These are phyloP conservation scores for Pseudoneurospora amorphoporcata DNA, from an alignment of 495 filamentous ascomycete genomes.

Conservation along the genomic window DNA sequence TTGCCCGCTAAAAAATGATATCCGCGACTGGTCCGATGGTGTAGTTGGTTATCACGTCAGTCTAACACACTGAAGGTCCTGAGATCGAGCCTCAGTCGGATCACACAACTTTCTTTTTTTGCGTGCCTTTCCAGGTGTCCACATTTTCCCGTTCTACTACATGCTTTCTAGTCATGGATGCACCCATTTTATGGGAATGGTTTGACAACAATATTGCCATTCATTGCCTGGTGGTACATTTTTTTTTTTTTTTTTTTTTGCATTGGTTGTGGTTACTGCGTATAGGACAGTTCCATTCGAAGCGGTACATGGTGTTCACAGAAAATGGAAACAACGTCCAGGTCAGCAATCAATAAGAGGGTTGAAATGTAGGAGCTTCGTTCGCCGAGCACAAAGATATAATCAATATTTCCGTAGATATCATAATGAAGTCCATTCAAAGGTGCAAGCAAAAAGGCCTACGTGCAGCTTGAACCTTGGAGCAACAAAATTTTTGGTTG, in stretches of 20 bases:
- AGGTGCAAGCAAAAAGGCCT: neutral
- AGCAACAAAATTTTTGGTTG: no score
- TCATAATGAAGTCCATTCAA: neutral
- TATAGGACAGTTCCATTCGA: neutral
- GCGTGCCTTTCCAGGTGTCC: no score
- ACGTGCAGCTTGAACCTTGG: no score
- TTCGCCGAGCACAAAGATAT: neutral
- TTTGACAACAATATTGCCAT: neutral
- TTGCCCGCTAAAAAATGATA: neutral
- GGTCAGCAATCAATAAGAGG: neutral
- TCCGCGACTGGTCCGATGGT: neutral
- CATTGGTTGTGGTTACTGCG: neutral
- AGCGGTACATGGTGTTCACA: neutral
- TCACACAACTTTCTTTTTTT: neutral
- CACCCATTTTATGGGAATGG: neutral
- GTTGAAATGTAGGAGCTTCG: neutral
- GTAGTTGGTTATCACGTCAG: neutral
- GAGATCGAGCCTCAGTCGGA: neutral
- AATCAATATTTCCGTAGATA: neutral
- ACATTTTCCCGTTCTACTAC: neutral
- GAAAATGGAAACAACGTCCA: no score
- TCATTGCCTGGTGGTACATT: neutral
- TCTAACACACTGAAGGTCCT: neutral
- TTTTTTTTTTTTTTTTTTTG: neutral
- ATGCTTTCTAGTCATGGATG: neutral